Conservation (phyloP, 257 asterid genomes). For the Scutellaria minor region DNA sequence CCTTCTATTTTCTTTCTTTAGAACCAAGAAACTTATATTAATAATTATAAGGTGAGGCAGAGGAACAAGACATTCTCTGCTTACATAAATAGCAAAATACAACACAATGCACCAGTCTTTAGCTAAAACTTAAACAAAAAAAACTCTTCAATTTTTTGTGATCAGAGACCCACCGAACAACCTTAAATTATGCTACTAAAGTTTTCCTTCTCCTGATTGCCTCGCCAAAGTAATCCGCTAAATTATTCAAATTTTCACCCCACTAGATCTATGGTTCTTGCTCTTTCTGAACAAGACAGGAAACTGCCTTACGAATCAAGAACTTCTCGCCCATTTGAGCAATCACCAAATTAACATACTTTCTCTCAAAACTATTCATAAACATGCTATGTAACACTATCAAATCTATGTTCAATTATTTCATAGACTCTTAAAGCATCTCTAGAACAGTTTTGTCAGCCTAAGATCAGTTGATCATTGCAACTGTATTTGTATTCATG, state of each 20-base stretch:
- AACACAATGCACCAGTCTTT: too few species aligned
- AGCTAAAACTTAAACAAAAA: too few species aligned
- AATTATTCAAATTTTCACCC: constrained; percentile 3
- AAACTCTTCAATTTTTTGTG: too few species aligned
- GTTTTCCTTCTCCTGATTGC: constrained; percentile 4
- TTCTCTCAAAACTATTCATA: background rate
- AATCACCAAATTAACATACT: background rate
- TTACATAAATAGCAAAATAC: too few species aligned
- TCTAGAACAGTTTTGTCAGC: background rate
- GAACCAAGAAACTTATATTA: background rate
- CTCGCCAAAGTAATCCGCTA: constrained; percentile 4
- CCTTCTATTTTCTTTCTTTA: background rate
- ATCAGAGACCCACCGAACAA: background rate
- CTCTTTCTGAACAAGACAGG: background rate
- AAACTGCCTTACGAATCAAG: background rate
- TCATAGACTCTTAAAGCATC: background rate
- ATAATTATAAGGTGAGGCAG: too few species aligned
- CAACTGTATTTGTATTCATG: background rate
- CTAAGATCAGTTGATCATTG: background rate
- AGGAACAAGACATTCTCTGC: too few species aligned
- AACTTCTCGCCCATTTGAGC: background rate
- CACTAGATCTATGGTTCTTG: background rate
- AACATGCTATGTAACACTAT: constrained; percentile 13
- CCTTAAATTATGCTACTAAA: background rate
- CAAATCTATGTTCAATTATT: constrained; percentile 3